phyloP scores from a whole-genome alignment of 208 protist species.

The Crithidia sp. region DNA sequence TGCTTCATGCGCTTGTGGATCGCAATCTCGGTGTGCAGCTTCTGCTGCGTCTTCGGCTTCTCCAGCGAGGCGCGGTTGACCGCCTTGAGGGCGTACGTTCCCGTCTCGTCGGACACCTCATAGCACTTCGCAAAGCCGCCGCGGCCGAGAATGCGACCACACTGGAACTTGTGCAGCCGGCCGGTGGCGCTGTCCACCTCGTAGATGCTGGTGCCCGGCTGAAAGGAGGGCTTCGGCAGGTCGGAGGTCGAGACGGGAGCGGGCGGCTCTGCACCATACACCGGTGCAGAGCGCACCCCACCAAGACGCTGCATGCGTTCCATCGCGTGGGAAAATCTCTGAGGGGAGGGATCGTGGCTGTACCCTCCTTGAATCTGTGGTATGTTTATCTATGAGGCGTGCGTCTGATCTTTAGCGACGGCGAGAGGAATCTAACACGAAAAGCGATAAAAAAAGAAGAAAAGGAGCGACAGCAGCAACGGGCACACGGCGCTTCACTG shows the following conservation, averaged over 20 bases:
- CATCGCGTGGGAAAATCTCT: background rate
- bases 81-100: constrained; percentile 94
- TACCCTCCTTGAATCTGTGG: background rate
- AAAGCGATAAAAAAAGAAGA: background rate
- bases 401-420: background rate
- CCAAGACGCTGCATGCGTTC: constrained; percentile 24
- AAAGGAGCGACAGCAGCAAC: background rate
- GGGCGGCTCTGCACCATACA: constrained; percentile 9
- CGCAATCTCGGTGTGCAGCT: constrained; percentile 97
- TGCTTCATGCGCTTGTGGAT: constrained; percentile 97
- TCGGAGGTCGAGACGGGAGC: constrained; percentile 26
- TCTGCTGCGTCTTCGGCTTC: constrained; percentile 95
- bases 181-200: constrained; percentile 54
- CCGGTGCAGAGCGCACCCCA: constrained; percentile 15
- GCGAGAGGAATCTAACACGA: background rate
- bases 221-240: constrained; percentile 51
- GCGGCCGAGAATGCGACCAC: constrained; percentile 79
- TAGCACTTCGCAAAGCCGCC: constrained; percentile 98
- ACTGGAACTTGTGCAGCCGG: constrained; percentile 52
- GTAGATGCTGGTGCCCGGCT: constrained; percentile 53
- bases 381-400: constrained; percentile 11
- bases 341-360: too few species aligned
- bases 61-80: constrained; percentile 91
- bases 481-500: too few species aligned
- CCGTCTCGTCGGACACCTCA: constrained; percentile 87